Percentiles rank a stretch among this genome's conserved stretches.
Evolutionary conservation across 768 basidiomycete genomes (phyloP).

Genomic region (Suillus lakei): DNA sequence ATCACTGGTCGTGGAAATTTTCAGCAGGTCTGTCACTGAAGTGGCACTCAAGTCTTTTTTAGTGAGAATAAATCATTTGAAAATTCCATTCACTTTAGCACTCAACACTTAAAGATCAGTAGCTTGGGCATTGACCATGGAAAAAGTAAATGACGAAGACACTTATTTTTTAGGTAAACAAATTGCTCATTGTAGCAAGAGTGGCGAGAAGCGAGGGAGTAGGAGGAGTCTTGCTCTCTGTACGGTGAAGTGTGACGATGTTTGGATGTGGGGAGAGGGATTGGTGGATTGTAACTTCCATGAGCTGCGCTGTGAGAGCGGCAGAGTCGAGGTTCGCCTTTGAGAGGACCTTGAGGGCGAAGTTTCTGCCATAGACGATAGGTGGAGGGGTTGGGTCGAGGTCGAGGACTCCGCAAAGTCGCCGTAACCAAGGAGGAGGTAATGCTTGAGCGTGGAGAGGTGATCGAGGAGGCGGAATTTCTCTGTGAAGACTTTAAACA

Average conservation of each 20-base stretch:
- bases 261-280: slow-evolving; percentile 88
- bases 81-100: not conserved
- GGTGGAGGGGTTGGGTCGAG: slow-evolving; percentile 45
- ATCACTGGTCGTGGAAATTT: not conserved
- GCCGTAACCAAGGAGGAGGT: slow-evolving; percentile 90
- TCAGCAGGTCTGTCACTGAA: not conserved
- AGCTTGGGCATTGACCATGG: not conserved
- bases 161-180: not conserved
- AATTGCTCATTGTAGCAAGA: slow-evolving; percentile 36
- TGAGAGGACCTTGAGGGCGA: slow-evolving; percentile 94
- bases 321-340: slow-evolving; percentile 93
- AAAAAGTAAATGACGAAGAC: not conserved
- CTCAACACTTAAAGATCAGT: not conserved
- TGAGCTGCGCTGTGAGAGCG: slow-evolving; percentile 85
- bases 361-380: slow-evolving; percentile 73
- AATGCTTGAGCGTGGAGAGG: slow-evolving; percentile 86
- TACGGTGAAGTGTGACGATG: slow-evolving; percentile 93
- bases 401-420: slow-evolving; percentile 88
- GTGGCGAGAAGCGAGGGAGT: slow-evolving; percentile 92
- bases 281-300: slow-evolving; percentile 96
- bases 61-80: not conserved
- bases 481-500: slow-evolving; percentile 97
- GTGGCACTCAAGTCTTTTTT: not conserved
- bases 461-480: slow-evolving; percentile 94
- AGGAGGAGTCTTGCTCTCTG: slow-evolving; percentile 73